Evolutionary conservation across 768 basidiomycete genomes (phyloP), one percentile per base, ranked within the genome.

Genomic region (Baorangia bicolor): DNA sequence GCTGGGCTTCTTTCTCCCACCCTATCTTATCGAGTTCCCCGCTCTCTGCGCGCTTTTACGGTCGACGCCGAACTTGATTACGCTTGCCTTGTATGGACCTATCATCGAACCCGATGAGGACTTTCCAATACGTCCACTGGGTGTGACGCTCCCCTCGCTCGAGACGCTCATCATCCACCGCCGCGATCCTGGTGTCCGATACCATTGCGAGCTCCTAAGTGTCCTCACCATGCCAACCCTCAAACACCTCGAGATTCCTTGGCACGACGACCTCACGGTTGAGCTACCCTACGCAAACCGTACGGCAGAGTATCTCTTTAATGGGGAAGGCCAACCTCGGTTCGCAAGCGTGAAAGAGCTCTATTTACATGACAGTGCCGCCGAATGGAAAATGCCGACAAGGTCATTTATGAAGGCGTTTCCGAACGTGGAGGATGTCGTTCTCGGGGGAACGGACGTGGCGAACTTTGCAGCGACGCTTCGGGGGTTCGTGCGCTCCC

Each of bases 161-260:
- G 46, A 56, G 27, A 61, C 59, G 2, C 56, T 66, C 23, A 38
- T 64, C 47, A 46, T 67, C 31, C 56, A 61, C 43, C 62, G 58
- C n/a, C 54, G 48, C 21, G 47, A 51, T 14, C 56, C 61, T 2
- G 60, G 47, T 6, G 25, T 53, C n/a, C 51, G 61, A 37, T 66
- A 64, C 38, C 61, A 59, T 13, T 56, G 38, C 33, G 51, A 53
- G 21, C 55, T 61, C 38, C 38, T 64, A 11, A 56, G 51, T 7
- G 44, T 56, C 6, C 47, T 67, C 38, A 38, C 14, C 1, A n/a
- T 11, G 23, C 62, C 65, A 7, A 33, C 13, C 23, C 56, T 62
- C 27, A 53, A 44, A 40, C 53, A 14, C 25, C 56, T 65, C 27
- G 62, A 60, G 35, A 56, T 64, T 25, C 62, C 53, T 3, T 65